phyloP scores from a whole-genome alignment of 257 asterid genomes.

The Haberlea rhodopensis region DNA sequence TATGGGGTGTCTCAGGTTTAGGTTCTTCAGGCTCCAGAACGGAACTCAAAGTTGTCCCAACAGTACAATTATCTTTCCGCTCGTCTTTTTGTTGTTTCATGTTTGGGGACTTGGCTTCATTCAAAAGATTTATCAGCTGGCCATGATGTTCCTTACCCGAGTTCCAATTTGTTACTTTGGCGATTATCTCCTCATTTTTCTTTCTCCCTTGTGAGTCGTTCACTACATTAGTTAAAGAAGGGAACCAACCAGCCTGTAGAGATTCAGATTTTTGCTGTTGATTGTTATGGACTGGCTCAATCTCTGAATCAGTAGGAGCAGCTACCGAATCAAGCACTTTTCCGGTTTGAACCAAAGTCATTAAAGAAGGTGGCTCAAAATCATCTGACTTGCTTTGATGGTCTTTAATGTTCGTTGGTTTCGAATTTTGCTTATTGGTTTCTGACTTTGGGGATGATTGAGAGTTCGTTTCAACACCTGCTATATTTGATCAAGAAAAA shows the following conservation, averaged over 20 bases:
- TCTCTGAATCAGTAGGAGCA: constrained; percentile 44
- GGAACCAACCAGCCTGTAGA: constrained; percentile 69
- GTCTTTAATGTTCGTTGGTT: constrained; percentile 24
- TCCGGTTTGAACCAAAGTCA: constrained; percentile 61
- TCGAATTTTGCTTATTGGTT: constrained; percentile 31
- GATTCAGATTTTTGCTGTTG: constrained; percentile 52
- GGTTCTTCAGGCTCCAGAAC: constrained; percentile 38
- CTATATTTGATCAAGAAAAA: constrained; percentile 39
- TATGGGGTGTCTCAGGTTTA: constrained; percentile 30
- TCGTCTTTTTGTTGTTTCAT: constrained; percentile 43
- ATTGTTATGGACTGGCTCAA: constrained; percentile 35
- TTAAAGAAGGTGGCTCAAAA: constrained; percentile 73
- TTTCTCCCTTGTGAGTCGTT: constrained; percentile 80
- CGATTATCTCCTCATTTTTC: constrained; percentile 78
- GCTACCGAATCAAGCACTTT: constrained; percentile 24
- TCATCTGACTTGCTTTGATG: constrained; percentile 43
- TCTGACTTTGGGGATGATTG: constrained; percentile 39
- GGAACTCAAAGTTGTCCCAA: constrained; percentile 35
- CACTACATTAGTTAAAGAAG: constrained; percentile 59
- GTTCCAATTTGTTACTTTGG: constrained; percentile 79
- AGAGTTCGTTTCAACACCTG: constrained; percentile 30
- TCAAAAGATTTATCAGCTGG: constrained; percentile 58
- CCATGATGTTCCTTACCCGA: constrained; percentile 53
- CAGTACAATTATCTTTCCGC: constrained; percentile 36
- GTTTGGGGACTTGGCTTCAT: constrained; percentile 62